Conservation (phyloP, 208 protist species). For the Trypanosoma platydactyli region DNA sequence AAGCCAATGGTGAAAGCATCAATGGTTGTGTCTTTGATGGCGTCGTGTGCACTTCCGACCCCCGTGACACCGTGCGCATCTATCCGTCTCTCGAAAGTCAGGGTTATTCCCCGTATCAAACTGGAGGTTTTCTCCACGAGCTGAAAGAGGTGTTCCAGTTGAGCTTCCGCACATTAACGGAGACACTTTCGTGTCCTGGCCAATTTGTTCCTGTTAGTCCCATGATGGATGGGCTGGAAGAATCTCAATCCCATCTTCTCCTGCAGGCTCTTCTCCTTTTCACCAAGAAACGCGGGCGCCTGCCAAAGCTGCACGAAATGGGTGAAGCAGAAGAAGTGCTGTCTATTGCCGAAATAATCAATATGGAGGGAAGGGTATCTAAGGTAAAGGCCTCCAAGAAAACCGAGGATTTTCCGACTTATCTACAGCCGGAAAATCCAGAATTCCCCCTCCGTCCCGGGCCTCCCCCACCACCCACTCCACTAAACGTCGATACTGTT, state of each 20-base stretch:
- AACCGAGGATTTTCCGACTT: slow-evolving; percentile 5
- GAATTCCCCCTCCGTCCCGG: slow-evolving; percentile 68
- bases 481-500: slow-evolving; percentile 55
- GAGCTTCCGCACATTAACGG: slow-evolving; percentile 61
- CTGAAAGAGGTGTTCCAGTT: slow-evolving; percentile 64
- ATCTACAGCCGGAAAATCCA: slow-evolving; percentile 32
- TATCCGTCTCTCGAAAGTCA: slow-evolving; percentile 80
- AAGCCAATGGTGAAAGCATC: slow-evolving; percentile 58
- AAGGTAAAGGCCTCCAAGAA: not conserved
- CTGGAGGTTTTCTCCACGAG: slow-evolving; percentile 86
- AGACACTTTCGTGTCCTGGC: slow-evolving; percentile 55
- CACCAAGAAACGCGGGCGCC: slow-evolving; percentile 57
- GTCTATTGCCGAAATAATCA: slow-evolving; percentile 46
- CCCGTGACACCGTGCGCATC: slow-evolving; percentile 75
- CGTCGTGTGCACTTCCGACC: slow-evolving; percentile 75
- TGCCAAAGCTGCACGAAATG: slow-evolving; percentile 66
- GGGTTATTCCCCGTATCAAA: slow-evolving; percentile 75
- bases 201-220: slow-evolving; percentile 72
- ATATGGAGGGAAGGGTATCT: slow-evolving; percentile 47
- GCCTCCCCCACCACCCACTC: slow-evolving; percentile 56
- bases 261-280: slow-evolving; percentile 68
- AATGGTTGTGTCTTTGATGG: slow-evolving; percentile 71
- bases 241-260: slow-evolving; percentile 67
- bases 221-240: slow-evolving; percentile 87
- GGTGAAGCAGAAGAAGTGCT: slow-evolving; percentile 68